These are phyloP conservation scores for Suillus luteus DNA, from an alignment of 768 basidiomycete genomes.

Conservation along the genomic window DNA sequence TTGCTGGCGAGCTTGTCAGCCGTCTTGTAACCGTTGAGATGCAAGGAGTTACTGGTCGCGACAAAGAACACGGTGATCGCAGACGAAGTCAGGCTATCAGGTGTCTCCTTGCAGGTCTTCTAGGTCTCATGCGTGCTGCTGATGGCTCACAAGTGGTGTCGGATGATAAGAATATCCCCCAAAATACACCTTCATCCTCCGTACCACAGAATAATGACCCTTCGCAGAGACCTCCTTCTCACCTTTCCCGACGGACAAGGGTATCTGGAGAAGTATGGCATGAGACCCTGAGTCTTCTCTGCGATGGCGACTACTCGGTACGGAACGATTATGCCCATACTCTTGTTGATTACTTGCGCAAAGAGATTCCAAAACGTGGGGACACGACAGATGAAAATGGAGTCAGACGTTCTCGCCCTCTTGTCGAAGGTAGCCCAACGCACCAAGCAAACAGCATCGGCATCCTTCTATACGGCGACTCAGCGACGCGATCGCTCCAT, in stretches of 20 bases:
- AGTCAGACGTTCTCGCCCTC: conserved; percentile 45
- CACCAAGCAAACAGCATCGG: conserved; percentile 49
- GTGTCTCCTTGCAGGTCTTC: conserved; percentile 66
- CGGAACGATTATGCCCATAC: conserved; percentile 76
- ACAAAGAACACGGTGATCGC: conserved; percentile 39
- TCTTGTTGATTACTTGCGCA: conserved; percentile 72
- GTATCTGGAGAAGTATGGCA: conserved; percentile 88
- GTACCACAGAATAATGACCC: conserved; percentile 31
- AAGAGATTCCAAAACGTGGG: conserved; percentile 70
- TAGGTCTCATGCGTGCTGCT: conserved; percentile 68
- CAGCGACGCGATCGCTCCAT: conserved; percentile 71
- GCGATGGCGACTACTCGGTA: conserved; percentile 76
- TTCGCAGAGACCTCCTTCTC: conserved; percentile 33
- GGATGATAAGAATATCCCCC: conserved; percentile 28
- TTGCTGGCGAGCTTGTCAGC: conserved; percentile 79
- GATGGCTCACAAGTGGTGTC: conserved; percentile 40
- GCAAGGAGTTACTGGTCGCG: conserved; percentile 52
- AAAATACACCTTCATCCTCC: conserved; percentile 23
- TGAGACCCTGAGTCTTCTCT: conserved; percentile 83
- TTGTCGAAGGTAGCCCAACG: conserved; percentile 49
- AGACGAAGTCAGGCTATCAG: conserved; percentile 68
- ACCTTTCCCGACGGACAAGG: conserved; percentile 57
- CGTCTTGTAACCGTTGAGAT: conserved; percentile 72
- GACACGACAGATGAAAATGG: conserved; percentile 51
- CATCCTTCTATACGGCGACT: conserved; percentile 56